These are phyloP conservation scores for Leccinum solheimii DNA, from an alignment of 1,284 basidiomycete genomes.

Conservation along the genomic window DNA sequence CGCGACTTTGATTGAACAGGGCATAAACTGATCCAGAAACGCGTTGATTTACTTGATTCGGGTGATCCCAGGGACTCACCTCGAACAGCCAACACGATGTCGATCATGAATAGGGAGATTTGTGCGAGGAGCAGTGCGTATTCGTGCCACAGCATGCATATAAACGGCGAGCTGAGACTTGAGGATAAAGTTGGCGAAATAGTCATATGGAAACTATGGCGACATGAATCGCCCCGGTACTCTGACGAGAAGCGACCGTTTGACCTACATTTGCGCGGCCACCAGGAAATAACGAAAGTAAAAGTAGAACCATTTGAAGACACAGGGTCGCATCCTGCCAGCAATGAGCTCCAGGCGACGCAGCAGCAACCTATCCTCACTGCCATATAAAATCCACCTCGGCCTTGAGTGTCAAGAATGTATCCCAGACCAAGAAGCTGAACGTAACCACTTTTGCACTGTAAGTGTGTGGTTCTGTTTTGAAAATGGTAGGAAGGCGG, in stretches of 20 bases:
- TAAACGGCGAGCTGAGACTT: conserved; percentile 4
- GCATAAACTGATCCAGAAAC: conserved; percentile 20
- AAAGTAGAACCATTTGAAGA: conserved; percentile 26
- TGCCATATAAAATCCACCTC: background rate
- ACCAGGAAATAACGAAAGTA: conserved; percentile 22
- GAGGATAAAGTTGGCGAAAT: conserved; percentile 17
- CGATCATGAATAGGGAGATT: conserved; percentile 9
- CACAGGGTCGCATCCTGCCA: conserved; percentile 15
- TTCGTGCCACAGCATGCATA: conserved; percentile 18
- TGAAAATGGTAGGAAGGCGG: background rate
- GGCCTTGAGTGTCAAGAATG: background rate
- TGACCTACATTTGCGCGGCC: conserved; percentile 17
- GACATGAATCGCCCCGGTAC: background rate
- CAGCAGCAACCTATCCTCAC: background rate
- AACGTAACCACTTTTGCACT: conserved; percentile 16
- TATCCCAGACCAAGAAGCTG: conserved; percentile 9
- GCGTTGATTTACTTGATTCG: background rate
- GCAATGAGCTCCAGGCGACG: background rate
- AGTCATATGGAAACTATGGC: conserved; percentile 13
- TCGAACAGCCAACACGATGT: conserved; percentile 18
- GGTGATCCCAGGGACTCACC: conserved; percentile 12
- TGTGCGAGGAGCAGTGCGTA: conserved; percentile 9
- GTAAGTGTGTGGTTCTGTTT: background rate
- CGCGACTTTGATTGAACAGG: conserved; percentile 25
- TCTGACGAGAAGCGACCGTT: background rate